Conservation (phyloP, 2,329 filamentous ascomycete genomes). For the Hirsutella minnesotensis region DNA sequence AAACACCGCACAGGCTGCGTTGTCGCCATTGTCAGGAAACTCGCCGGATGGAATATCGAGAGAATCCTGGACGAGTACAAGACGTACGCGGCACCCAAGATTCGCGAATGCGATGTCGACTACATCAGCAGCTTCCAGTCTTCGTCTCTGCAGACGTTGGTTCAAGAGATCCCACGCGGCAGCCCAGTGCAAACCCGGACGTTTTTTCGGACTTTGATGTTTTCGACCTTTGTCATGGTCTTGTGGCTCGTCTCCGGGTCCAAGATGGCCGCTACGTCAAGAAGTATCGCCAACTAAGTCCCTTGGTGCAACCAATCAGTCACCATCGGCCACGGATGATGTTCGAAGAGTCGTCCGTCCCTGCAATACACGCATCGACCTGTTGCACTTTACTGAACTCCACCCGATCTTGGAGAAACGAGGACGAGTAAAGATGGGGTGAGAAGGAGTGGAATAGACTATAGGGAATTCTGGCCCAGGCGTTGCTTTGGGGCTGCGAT, state of each 20-base stretch:
- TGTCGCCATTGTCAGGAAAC: conserved; percentile 65
- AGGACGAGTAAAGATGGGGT: no score
- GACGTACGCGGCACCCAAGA: conserved; percentile 48
- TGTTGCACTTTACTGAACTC: no score
- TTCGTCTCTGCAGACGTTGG: conserved; percentile 19
- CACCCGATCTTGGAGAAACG: no score
- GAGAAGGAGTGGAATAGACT: background rate
- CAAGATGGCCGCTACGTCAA: conserved; percentile 10
- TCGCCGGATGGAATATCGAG: conserved; percentile 53
- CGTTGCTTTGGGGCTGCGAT: background rate
- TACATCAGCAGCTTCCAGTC: conserved; percentile 42
- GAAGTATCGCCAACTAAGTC: background rate
- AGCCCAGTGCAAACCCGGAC: conserved; percentile 17
- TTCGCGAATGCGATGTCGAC: conserved; percentile 45
- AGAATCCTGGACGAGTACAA: conserved; percentile 63
- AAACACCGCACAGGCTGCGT: conserved; percentile 89
- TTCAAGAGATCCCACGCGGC: conserved; percentile 5
- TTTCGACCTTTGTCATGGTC: conserved; percentile 27
- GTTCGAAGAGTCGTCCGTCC: background rate
- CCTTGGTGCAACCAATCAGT: background rate
- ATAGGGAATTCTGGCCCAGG: background rate
- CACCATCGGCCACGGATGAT: background rate
- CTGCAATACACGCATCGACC: no score
- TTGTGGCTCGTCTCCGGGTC: conserved; percentile 30
- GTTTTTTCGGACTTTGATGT: conserved; percentile 31